Conservation (phyloP, 176 grass and related monocot species). For the Alloteropsis semialata region DNA sequence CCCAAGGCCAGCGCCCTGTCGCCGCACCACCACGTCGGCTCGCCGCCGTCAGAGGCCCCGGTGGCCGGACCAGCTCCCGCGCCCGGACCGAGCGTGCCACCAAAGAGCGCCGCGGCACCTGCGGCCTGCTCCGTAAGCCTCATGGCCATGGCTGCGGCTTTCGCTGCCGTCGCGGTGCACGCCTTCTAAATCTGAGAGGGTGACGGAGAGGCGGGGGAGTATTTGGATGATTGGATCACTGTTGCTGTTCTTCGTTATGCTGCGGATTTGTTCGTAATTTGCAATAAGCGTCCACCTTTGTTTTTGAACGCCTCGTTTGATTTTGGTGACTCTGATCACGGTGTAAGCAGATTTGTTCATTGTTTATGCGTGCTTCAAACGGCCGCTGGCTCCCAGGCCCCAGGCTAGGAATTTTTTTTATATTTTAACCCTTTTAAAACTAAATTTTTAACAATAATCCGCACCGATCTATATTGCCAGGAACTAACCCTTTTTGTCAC, state of each 20-base stretch:
- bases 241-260: neutral
- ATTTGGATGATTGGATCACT: accelerated
- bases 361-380: neutral
- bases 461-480: no score
- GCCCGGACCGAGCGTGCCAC: neutral
- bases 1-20: no score
- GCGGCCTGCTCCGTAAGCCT: neutral
- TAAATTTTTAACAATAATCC: no score
- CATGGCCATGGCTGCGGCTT: neutral
- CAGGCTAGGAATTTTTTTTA: no score
- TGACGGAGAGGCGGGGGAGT: neutral
- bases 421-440: no score
- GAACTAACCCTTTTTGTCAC: no score
- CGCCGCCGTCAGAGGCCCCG: no score
- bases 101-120: neutral
- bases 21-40: no score
- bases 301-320: neutral
- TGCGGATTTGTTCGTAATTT: neutral
- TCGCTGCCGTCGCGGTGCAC: neutral
- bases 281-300: neutral
- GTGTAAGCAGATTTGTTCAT: neutral
- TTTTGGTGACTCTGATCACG: neutral
- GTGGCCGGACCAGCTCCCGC: neutral
- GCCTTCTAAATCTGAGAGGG: neutral
- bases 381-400: no score